Conservation (phyloP, 805 yeast genomes). For the Schwanniomyces vanrijiae region DNA sequence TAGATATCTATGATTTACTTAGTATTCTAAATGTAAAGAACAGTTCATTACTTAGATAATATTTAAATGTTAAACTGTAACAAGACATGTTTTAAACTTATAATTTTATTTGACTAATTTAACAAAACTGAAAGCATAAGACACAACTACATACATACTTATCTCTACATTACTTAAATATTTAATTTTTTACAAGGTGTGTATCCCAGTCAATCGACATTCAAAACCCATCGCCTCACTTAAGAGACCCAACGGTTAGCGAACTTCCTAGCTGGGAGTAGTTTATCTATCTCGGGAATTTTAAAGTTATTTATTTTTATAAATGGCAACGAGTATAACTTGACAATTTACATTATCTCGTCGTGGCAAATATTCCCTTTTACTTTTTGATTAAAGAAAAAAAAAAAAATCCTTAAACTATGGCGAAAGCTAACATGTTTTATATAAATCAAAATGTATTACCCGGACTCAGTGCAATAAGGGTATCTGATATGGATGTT, state of each 20-base stretch:
- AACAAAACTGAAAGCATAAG: background rate
- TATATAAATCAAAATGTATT: background rate
- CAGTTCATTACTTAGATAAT: background rate
- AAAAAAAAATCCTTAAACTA: slow-evolving; percentile 8
- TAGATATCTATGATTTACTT: background rate
- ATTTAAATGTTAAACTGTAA: no score
- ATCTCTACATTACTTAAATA: no score
- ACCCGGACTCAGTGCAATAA: slow-evolving; percentile 3
- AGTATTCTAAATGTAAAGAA: background rate
- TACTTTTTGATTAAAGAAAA: slow-evolving; percentile 56
- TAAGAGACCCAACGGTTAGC: slow-evolving; percentile 49
- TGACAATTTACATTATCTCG: slow-evolving; percentile 60
- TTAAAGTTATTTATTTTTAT: slow-evolving; percentile 22
- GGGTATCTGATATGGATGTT: background rate
- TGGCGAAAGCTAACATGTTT: background rate
- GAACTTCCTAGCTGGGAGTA: slow-evolving; percentile 62
- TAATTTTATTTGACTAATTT: no score
- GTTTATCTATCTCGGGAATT: slow-evolving; percentile 51
- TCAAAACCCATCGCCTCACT: slow-evolving; percentile 56
- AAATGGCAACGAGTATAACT: slow-evolving; percentile 68
- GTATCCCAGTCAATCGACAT: slow-evolving; percentile 58
- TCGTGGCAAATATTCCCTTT: slow-evolving; percentile 68
- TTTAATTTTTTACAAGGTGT: no score
- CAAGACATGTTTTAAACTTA: no score
- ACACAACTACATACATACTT: background rate